Conservation (phyloP, 148 eudicot species). For the Tetragonia tetragonoides region DNA sequence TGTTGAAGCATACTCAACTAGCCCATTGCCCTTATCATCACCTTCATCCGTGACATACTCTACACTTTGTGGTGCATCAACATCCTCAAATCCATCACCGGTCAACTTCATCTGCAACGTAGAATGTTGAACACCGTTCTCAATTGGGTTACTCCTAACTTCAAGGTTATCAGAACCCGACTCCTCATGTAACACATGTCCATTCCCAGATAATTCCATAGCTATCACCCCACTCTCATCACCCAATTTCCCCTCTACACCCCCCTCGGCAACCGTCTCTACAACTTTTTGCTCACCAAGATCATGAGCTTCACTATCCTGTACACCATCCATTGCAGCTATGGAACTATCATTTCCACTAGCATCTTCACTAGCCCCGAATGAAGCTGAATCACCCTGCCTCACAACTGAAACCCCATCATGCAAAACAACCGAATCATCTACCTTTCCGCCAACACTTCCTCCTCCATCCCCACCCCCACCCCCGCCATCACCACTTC, state of each 20-base stretch:
- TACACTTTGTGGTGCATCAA: slow-evolving; percentile 3
- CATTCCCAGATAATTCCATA: slow-evolving; percentile 2
- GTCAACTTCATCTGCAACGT: neutral
- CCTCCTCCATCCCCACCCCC: slow-evolving; percentile 12
- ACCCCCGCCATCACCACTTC: neutral
- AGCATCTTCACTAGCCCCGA: slow-evolving; percentile 13
- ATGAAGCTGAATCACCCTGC: slow-evolving; percentile 7
- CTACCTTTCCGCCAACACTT: slow-evolving; percentile 14
- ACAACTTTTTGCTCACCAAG: slow-evolving; percentile 11
- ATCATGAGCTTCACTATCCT: slow-evolving; percentile 11
- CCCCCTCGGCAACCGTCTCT: slow-evolving; percentile 5
- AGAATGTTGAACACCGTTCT: slow-evolving; percentile 7
- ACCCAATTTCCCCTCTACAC: slow-evolving; percentile 17
- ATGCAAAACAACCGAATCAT: neutral
- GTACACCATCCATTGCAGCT: neutral
- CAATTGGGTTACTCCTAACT: slow-evolving; percentile 15
- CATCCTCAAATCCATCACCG: slow-evolving; percentile 1
- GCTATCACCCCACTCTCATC: slow-evolving; percentile 15
- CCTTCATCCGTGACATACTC: slow-evolving; percentile 14
- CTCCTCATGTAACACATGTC: neutral
- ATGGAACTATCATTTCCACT: slow-evolving; percentile 10
- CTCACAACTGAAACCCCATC: neutral
- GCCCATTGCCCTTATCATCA: neutral
- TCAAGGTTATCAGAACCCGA: slow-evolving; percentile 6
- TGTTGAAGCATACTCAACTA: slow-evolving; percentile 1